Conservation (phyloP, 495 filamentous ascomycete species). For the Saxophila tyrrhenica region DNA sequence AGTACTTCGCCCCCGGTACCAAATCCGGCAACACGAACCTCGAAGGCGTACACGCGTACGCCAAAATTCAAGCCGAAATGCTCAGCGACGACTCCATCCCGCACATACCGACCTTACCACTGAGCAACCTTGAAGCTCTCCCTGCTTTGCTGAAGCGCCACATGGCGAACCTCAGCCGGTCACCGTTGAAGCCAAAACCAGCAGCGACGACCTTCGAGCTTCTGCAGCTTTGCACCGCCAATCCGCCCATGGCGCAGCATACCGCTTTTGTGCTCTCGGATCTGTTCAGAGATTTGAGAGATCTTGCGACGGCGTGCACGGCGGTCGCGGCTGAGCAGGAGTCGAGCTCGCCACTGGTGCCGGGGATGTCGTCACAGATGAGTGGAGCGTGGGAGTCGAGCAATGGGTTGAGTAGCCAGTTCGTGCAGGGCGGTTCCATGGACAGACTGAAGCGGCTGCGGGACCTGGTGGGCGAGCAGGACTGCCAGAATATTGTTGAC, state of each 20-base stretch:
- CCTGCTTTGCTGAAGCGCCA: slow-evolving; percentile 7
- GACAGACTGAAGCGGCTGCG: slow-evolving; percentile 7
- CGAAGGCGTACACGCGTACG: slow-evolving; percentile 57
- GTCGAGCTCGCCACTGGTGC: not conserved
- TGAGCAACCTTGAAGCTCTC: slow-evolving; percentile 6
- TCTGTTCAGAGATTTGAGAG: slow-evolving; percentile 17
- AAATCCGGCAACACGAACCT: slow-evolving; percentile 30
- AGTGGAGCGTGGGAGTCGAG: not conserved
- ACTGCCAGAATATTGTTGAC: slow-evolving; percentile 18
- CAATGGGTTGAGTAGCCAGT: not conserved
- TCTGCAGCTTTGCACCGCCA: slow-evolving; percentile 21
- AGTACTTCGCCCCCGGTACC: slow-evolving; percentile 28
- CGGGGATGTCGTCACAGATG: not conserved
- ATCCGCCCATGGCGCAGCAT: slow-evolving; percentile 16
- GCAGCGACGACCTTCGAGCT: slow-evolving; percentile 16
- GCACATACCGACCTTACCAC: slow-evolving; percentile 51
- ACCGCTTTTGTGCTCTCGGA: slow-evolving; percentile 24
- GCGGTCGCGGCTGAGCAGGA: not conserved
- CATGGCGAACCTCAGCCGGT: not conserved
- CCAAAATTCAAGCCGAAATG: slow-evolving; percentile 62
- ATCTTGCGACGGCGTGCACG: slow-evolving; percentile 19
- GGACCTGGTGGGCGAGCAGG: slow-evolving; percentile 19
- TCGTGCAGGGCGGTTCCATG: not conserved
- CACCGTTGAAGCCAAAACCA: not conserved
- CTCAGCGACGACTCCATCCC: slow-evolving; percentile 43